A percentile compares a stretch with the other conserved stretches of the same genome.
Evolutionary conservation across 495 filamentous ascomycete species (phyloP).

Genomic region (Amphirosellinia nigrospora): DNA sequence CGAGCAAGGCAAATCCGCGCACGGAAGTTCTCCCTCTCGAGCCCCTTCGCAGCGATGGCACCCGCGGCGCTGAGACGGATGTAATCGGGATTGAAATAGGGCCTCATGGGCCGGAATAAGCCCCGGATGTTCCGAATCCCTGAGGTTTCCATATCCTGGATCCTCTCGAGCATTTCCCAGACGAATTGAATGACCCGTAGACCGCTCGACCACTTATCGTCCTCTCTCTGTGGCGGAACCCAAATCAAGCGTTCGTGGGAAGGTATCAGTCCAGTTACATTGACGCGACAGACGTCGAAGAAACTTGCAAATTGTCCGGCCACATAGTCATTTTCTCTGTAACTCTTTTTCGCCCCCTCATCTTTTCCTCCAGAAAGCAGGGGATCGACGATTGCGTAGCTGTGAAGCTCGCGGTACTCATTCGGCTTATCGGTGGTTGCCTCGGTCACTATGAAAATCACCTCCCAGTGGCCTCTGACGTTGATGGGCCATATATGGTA

Average conservation of each 20-base stretch:
- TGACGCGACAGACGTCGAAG: background rate
- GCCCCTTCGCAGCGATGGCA: background rate
- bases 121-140: background rate
- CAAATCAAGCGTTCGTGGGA: background rate
- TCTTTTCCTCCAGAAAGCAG: background rate
- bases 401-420: background rate
- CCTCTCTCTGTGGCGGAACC: background rate
- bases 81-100: conserved; percentile 7
- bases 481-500: conserved; percentile 5
- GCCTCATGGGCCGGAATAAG: background rate
- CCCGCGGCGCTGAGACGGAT: background rate
- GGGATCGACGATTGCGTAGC: background rate
- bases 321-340: no score
- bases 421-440: background rate
- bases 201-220: conserved; percentile 5
- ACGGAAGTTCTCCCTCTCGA: background rate
- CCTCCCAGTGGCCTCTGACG: background rate
- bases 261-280: background rate
- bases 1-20: background rate
- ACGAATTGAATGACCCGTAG: background rate
- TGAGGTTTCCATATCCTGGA: background rate
- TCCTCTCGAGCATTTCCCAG: background rate
- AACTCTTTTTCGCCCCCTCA: no score
- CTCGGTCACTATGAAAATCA: conserved; percentile 1
- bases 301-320: background rate